Evolutionary conservation across 2,329 filamentous ascomycete species (phyloP), one percentile per base, ranked within the genome.

Genomic region (Ophiosphaerella narmari): DNA sequence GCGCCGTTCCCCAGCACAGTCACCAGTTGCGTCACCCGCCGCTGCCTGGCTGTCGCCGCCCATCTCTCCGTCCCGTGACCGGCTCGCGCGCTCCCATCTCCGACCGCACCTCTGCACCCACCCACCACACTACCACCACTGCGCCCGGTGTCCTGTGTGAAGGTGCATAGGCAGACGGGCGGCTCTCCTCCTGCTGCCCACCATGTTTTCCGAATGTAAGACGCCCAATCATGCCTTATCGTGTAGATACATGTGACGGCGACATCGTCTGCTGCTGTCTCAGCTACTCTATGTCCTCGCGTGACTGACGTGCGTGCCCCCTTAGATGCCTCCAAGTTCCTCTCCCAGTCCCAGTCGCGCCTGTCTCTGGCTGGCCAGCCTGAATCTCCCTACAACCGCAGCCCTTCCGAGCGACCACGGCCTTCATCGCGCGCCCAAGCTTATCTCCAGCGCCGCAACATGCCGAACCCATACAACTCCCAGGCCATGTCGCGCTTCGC

Each of bases 341-440:
- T 99, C 83, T 97, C 92, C 61, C 94, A 97, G 83, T 97, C 91
- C 59, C 92, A 96, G 80, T 96, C 92, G 54, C 88, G 91, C 57
- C 80, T 97, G 66, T 90, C 88, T 61, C 91, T 76, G 84, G 88
- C 71, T 75, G 87, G 71, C 75, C 83, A 77, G 60, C 70, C 59
- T 59, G 74, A 80, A 61, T 66, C 73, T 74, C 59, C 78, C 74
- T 67, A 78, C 75, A 42, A 70, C 77, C 67, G 79, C 77, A 65
- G 78, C 77, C 54, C 74, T 74, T 59, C 75, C 73, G 63, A 76
- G 74, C 59, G 75, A 71, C 55, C 78, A 73, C 63, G 73, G 60
- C 59, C 67, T 13, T 67, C 76, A 54, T 76, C 78, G 63, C 75
- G 81, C 62, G 69, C 81, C 48, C 74, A 77, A 48, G 76, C 78